These are phyloP conservation scores for Ceratocystiopsis brevicomis DNA, from an alignment of 2,329 filamentous ascomycete species.

Conservation along the genomic window DNA sequence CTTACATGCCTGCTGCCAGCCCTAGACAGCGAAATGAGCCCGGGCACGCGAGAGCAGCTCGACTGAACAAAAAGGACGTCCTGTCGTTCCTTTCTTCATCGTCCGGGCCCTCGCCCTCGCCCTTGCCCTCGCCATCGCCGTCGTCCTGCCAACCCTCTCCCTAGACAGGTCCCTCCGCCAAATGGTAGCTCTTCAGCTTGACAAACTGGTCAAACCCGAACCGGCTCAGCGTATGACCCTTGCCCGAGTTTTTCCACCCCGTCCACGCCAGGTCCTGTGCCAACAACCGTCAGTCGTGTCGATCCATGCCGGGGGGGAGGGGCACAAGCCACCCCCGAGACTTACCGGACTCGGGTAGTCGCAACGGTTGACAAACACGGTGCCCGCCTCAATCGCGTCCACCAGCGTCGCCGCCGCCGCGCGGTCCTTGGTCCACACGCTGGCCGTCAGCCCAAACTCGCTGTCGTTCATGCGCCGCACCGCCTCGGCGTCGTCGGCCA, in stretches of 20 bases:
- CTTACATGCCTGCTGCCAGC: too few relatives aligned
- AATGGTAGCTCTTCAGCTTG: conserved; percentile 87
- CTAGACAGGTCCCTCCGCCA: conserved; percentile 54
- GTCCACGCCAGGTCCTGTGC: conserved; percentile 80
- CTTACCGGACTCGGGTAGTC: conserved; percentile 82
- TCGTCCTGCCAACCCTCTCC: too few relatives aligned
- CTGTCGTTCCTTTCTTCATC: too few relatives aligned
- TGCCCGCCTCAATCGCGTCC: conserved; percentile 73
- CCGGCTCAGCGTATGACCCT: conserved; percentile 70
- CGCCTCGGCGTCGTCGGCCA: conserved; percentile 63
- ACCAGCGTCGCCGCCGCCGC: conserved; percentile 55
- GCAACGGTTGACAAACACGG: conserved; percentile 87
- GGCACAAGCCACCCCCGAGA: too few relatives aligned
- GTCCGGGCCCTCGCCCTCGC: too few relatives aligned
- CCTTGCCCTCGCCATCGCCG: too few relatives aligned
- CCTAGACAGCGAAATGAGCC: too few relatives aligned
- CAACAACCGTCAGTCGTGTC: not conserved
- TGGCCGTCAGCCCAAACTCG: conserved; percentile 86
- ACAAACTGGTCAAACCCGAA: conserved; percentile 93
- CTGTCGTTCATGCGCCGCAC: conserved; percentile 82
- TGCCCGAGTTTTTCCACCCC: conserved; percentile 93
- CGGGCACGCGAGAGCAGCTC: too few relatives aligned
- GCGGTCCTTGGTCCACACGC: conserved; percentile 87
- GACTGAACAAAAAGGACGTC: too few relatives aligned
- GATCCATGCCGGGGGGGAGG: not conserved